Evolutionary conservation across 75 land plant genomes (phyloP).

Genomic region (Chamaecyparis obtusa): DNA sequence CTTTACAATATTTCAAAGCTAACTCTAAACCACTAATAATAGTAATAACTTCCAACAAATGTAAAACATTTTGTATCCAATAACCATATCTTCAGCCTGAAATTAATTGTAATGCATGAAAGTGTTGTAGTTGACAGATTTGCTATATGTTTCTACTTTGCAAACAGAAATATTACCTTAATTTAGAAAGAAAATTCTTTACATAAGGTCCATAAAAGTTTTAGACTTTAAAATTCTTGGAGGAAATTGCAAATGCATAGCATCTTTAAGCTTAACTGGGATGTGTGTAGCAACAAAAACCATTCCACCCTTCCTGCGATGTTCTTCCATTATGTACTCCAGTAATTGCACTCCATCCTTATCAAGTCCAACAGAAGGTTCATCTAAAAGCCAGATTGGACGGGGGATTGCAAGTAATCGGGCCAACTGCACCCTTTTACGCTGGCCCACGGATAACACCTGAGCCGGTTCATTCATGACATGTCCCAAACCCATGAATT

Average conservation of each 20-base stretch:
- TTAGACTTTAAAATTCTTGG: slow-evolving; percentile 34
- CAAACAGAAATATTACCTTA: neutral
- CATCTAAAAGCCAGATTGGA: slow-evolving; percentile 71
- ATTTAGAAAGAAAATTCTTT: neutral
- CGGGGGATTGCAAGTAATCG: slow-evolving; percentile 71
- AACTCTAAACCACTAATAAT: neutral
- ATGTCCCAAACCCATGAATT: slow-evolving; percentile 67
- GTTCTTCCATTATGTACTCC: slow-evolving; percentile 47
- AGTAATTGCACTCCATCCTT: slow-evolving; percentile 42
- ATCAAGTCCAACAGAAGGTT: slow-evolving; percentile 69
- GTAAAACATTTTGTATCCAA: neutral
- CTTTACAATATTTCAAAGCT: neutral
- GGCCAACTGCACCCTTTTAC: slow-evolving; percentile 71
- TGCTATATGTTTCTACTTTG: neutral
- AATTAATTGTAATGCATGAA: neutral
- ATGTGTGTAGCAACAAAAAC: slow-evolving; percentile 74
- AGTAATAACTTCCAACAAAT: neutral
- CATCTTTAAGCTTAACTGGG: slow-evolving; percentile 62
- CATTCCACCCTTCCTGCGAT: slow-evolving; percentile 69
- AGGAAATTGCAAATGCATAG: slow-evolving; percentile 47
- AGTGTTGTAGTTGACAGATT: neutral
- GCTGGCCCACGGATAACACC: slow-evolving; percentile 74
- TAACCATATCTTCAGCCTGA: neutral
- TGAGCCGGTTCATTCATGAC: slow-evolving; percentile 53
- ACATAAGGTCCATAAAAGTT: slow-evolving; percentile 18